Evolutionary conservation across 805 yeast species (phyloP).

Genomic region (Ascoidea tarda): DNA sequence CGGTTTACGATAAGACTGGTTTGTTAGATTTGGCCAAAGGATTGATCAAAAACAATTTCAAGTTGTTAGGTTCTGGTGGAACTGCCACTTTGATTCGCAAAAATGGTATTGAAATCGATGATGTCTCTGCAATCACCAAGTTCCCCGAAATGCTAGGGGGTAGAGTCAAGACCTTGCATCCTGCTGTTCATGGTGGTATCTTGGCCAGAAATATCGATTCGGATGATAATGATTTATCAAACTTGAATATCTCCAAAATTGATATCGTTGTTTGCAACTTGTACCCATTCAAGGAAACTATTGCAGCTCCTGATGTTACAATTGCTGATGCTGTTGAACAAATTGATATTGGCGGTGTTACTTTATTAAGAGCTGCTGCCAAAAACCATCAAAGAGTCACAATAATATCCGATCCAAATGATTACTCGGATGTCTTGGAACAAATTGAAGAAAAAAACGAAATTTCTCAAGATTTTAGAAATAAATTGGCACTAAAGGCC

Average conservation of each 20-base stretch:
- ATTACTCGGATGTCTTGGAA: conserved; percentile 75
- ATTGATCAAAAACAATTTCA: conserved; percentile 71
- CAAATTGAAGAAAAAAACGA: conserved; percentile 61
- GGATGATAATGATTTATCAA: conserved; percentile 78
- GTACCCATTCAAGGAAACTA: conserved; percentile 96
- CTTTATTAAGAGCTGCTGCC: conserved; percentile 95
- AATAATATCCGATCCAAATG: conserved; percentile 87
- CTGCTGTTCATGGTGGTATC: conserved; percentile 97
- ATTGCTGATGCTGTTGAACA: conserved; percentile 97
- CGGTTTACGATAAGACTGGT: conserved; percentile 97
- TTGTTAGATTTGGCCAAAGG: conserved; percentile 94
- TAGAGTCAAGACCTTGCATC: conserved; percentile 95
- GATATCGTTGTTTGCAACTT: conserved; percentile 96
- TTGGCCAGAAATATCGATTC: conserved; percentile 85
- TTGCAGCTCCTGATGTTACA: conserved; percentile 89
- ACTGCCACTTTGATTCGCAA: conserved; percentile 90
- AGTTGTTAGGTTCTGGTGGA: conserved; percentile 95
- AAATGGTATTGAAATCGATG: conserved; percentile 97
- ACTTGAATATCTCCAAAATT: conserved; percentile 88
- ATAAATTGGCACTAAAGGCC: conserved; percentile 85
- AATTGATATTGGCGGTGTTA: conserved; percentile 96
- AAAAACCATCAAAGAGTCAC: conserved; percentile 96
- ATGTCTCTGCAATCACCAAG: conserved; percentile 87
- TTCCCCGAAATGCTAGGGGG: conserved; percentile 99
- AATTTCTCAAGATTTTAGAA: conserved; percentile 59